These are phyloP conservation scores for Austroboletus olivaceoglutinosus DNA, from an alignment of 1,284 basidiomycete species.

Conservation along the genomic window DNA sequence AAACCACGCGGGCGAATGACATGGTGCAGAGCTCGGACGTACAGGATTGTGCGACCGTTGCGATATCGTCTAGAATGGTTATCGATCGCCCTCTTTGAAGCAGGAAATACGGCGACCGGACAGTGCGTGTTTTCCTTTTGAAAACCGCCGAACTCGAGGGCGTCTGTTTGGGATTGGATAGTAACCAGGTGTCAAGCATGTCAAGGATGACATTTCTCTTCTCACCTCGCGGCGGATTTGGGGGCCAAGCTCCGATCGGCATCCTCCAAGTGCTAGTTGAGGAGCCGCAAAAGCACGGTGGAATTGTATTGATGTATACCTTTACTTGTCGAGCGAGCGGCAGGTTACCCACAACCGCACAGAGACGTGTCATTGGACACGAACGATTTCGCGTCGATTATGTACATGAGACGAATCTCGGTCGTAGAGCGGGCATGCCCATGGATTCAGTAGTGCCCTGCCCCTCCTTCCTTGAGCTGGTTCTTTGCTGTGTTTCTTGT, in stretches of 20 bases:
- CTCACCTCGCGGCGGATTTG: conserved; percentile 8
- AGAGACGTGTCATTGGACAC: conserved; percentile 5
- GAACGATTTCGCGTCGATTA: conserved; percentile 2
- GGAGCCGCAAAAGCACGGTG: conserved; percentile 2
- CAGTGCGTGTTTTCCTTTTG: conserved; percentile 6
- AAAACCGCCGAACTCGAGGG: conserved; percentile 7
- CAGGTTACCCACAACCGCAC: neutral
- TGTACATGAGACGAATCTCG: conserved; percentile 11
- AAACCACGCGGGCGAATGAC: conserved; percentile 30
- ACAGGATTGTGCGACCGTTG: conserved; percentile 10
- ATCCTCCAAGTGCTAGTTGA: conserved; percentile 20
- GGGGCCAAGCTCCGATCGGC: conserved; percentile 19
- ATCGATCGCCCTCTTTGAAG: conserved; percentile 18
- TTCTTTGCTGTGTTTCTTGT: conserved; percentile 2
- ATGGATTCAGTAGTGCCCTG: conserved; percentile 1
- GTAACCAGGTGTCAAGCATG: conserved; percentile 11
- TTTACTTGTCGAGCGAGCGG: neutral
- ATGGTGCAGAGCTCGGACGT: conserved; percentile 20
- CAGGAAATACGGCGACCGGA: conserved; percentile 6
- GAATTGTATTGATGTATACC: too few species aligned
- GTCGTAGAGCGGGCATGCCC: conserved; percentile 17
- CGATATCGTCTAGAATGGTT: conserved; percentile 27
- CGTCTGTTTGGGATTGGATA: neutral
- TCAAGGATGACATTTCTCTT: conserved; percentile 14
- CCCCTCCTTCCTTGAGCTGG: conserved; percentile 2